These are phyloP conservation scores for Drosera spatulata DNA, from an alignment of 179 eudicot genomes.

Conservation along the genomic window DNA sequence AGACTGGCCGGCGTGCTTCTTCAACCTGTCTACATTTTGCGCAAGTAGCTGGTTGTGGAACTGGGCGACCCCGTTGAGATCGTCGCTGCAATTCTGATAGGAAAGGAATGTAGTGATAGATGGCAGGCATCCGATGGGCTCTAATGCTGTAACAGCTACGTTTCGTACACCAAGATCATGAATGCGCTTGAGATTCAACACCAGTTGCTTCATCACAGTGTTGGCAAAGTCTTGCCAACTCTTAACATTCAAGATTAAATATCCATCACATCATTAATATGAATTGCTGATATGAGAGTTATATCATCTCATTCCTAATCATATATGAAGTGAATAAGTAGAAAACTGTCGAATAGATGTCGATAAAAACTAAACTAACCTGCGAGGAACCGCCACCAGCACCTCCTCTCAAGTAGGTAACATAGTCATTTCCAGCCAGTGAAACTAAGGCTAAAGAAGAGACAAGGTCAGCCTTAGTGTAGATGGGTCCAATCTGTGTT, in stretches of 20 bases:
- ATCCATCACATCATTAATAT: too few relatives aligned
- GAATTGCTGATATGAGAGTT: too few relatives aligned
- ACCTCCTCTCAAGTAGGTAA: slow-evolving; percentile 10
- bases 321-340: neutral
- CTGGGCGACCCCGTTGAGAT: slow-evolving; percentile 16
- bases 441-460: slow-evolving; percentile 23
- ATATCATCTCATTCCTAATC: too few relatives aligned
- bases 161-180: slow-evolving; percentile 35
- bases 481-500: slow-evolving; percentile 7
- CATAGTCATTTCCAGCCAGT: slow-evolving; percentile 27
- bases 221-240: slow-evolving; percentile 23
- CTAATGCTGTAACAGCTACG: slow-evolving; percentile 31
- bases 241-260: slow-evolving; percentile 7
- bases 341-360: neutral
- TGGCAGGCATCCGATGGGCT: slow-evolving; percentile 59
- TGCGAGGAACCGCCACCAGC: slow-evolving; percentile 1
- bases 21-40: slow-evolving; percentile 16
- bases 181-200: slow-evolving; percentile 30
- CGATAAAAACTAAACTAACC: slow-evolving; percentile 9
- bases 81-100: slow-evolving; percentile 27
- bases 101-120: slow-evolving; percentile 15
- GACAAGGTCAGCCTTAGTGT: slow-evolving; percentile 9
- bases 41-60: slow-evolving; percentile 33
- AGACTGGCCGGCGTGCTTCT: slow-evolving; percentile 8
- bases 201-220: slow-evolving; percentile 38